Base-by-base conservation (phyloP, 2,329 filamentous ascomycete species). In the Plectosphaerella cucumerina region DNA sequence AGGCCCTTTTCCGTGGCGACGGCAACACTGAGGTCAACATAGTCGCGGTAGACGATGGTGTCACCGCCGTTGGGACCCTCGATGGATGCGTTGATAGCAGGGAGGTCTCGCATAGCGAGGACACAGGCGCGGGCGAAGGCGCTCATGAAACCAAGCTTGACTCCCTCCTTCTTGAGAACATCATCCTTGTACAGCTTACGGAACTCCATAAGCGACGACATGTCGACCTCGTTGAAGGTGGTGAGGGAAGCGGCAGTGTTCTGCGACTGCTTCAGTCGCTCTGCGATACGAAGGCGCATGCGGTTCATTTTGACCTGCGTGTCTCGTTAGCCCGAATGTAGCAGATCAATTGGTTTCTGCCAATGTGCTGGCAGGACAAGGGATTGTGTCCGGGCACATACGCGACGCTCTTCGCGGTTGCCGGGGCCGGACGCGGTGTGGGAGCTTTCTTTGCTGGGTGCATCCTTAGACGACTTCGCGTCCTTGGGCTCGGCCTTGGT, bases 61-160 rank as follows among this genome's bases (percentile, higher is more conserved):
- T 99, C 94, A 53, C 94, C 94, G 44, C 91, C 90, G 63, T 93
- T 90, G 47, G 91, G 90, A 10, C 94, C 94, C 69, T 99, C 94
- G 59, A 99, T 99, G 35, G 92, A 96, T 20, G 93, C 94, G 64
- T 99, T 99, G 62, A 97, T 90, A 2, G 86, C 87, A 12, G 92
- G 94, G n/a, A 97, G 77, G 58, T 97, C 92, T 64, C 87, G 89
- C 89, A 97, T 96, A 52, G 94, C 94, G 53, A 97, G 77, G 43
- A 96, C 85, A 61, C 84, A 89, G 45, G 94, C 94, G 57, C 88
- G 89, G 4, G 93, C 89, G 73, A 99, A 99, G 50, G 93, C 93
- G 69, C 91, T 94, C 93, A 99, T 97, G 78, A 97, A 99, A n/a
- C 94, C 94, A 49, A 99, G 86, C 78, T 97, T 99, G 52, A 97